Percentiles rank a stretch among this genome's conserved stretches.
Conservation (phyloP, 805 yeast species). For the Saturnispora gosingensis region DNA sequence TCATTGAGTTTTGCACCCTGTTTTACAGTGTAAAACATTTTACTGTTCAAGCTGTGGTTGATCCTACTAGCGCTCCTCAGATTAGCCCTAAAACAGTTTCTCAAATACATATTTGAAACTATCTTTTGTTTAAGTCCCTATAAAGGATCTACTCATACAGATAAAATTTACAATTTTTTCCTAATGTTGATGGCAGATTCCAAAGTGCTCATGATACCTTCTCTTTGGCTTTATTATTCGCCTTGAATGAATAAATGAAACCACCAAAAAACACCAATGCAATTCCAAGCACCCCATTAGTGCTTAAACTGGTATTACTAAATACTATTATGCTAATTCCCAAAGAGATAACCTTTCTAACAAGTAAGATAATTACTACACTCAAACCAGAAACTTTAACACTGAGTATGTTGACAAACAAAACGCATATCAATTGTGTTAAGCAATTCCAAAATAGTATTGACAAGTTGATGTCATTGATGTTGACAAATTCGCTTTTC, state of each 20-base stretch:
- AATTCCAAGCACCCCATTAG: constrained; percentile 38
- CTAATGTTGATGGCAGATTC: background rate
- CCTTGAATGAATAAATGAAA: background rate
- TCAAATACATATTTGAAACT: background rate
- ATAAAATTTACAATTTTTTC: no score
- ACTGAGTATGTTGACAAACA: constrained; percentile 58
- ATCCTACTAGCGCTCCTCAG: background rate
- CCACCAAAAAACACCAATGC: constrained; percentile 14
- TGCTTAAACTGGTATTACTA: constrained; percentile 31
- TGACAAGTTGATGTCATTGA: constrained; percentile 7
- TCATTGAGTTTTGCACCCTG: background rate
- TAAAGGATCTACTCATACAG: no score
- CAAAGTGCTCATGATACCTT: background rate
- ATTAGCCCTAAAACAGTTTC: background rate
- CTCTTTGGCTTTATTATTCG: background rate
- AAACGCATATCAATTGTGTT: constrained; percentile 54
- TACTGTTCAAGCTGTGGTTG: background rate
- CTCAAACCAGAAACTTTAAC: constrained; percentile 53
- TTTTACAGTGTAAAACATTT: background rate
- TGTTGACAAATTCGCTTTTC: constrained; percentile 7
- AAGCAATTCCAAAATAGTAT: constrained; percentile 34
- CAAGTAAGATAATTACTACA: constrained; percentile 47
- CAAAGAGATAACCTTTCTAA: constrained; percentile 55
- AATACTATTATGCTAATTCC: constrained; percentile 46
- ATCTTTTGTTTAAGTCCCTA: no score